Evolutionary conservation across 352 stramenopile genomes (phyloP).

Genomic region (Synura sp.): DNA sequence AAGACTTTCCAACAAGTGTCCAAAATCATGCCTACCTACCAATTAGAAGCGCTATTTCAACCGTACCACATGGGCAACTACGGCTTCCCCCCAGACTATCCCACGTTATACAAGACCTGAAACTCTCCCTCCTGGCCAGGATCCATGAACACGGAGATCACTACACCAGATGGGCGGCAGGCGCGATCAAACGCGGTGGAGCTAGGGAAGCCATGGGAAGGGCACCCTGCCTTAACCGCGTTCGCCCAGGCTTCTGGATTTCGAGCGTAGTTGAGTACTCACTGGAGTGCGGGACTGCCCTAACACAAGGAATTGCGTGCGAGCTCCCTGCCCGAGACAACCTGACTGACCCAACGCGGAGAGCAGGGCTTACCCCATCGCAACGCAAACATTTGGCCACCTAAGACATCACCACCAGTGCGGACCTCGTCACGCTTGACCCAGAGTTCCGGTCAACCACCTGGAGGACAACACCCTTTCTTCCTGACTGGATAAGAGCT

Average conservation of each 20-base stretch:
- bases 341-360: not conserved
- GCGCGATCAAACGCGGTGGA: not conserved
- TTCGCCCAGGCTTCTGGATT: constrained; percentile 15
- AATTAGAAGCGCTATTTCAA: constrained; percentile 3
- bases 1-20: not conserved
- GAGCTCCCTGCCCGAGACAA: not conserved
- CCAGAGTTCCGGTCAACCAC: not conserved
- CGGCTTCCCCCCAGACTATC: constrained; percentile 8
- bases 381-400: not conserved
- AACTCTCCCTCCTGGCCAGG: not conserved
- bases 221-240: not conserved
- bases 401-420: not conserved
- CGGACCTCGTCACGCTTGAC: constrained; percentile 5
- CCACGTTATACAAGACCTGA: constrained; percentile 18
- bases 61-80: not conserved
- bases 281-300: not conserved
- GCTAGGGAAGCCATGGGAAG: not conserved
- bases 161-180: constrained; percentile 10
- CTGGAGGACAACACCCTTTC: not conserved
- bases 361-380: constrained; percentile 13
- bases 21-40: constrained; percentile 15
- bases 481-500: not conserved
- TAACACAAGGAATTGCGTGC: not conserved
- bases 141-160: constrained; percentile 23
- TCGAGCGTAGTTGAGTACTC: constrained; percentile 13